Evolutionary conservation across 2,329 filamentous ascomycete species (phyloP), one percentile per base, ranked within the genome.

Genomic region (Drechslerella stenobrocha): DNA sequence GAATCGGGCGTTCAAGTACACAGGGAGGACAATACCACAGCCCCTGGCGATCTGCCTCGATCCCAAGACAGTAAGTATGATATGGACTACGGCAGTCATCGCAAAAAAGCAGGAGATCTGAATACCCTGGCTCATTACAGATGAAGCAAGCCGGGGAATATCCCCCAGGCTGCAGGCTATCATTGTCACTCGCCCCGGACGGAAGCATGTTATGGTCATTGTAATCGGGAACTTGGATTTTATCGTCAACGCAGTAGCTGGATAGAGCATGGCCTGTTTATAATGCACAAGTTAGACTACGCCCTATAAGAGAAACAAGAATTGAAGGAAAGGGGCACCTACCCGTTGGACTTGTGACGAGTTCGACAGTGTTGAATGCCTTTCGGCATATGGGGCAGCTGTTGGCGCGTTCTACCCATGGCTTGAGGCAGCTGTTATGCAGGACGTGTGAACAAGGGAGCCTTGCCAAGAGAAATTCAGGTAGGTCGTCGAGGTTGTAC

Each of bases 341-440:
- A 70, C 70, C 63, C 13, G 52, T 70, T 24, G 60, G 52, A 44
- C 47, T 65, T 11, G 57, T 63, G 76, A 87, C 87, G 69, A 98
- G 85, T 75, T 93, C 85, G 71, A 98, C 91, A 73, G 87, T 79
- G 77, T 97, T 92, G 80, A 98, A 97, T 70, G 83, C 85, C 73
- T 89, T 88, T 72, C 93, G 88, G 78, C 93, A 98, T 77, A 98
- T 96, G 45, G 93, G 93, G 77, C 93, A 98, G 76, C 91, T 96
- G 78, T 97, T 98, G 70, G 93, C 92, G 76, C 95, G 88, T 78
- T 95, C 89, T 45, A 92, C 90, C 93, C 93, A 98, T 72, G 90
- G 89, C 73, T 88, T 87, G 72, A 98, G 82, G 77, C 93, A 98
- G 52, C 87, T 85, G 79, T 98, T 87, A 79, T 98, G 93, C 73